Evolutionary conservation across 108 stramenopile species (phyloP).

Genomic region (Halocafeteria seosinensis): DNA sequence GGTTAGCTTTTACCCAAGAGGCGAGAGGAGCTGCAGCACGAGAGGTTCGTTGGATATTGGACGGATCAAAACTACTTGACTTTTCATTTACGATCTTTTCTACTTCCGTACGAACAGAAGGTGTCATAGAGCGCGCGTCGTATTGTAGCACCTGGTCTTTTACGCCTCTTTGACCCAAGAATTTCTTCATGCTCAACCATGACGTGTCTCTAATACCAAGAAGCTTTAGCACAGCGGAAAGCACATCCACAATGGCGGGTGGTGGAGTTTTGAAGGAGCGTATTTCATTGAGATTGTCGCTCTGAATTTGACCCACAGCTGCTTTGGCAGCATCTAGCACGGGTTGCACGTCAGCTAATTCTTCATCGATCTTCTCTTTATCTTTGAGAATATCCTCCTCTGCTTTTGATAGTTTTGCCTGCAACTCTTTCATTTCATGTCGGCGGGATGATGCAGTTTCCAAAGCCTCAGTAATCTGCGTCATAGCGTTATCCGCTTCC

Average conservation of each 20-base stretch:
- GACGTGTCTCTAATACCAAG: conserved; percentile 37
- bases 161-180: conserved; percentile 39
- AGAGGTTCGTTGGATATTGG: conserved; percentile 32
- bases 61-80: conserved; percentile 28
- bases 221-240: conserved; percentile 38
- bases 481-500: conserved; percentile 42
- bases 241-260: conserved; percentile 34
- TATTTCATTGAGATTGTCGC: conserved; percentile 39
- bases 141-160: conserved; percentile 45
- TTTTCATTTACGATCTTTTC: conserved; percentile 29
- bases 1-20: conserved; percentile 44
- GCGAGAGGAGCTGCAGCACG: conserved; percentile 44
- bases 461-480: conserved; percentile 41
- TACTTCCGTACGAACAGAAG: conserved; percentile 30
- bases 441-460: conserved; percentile 25
- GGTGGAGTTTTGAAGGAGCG: conserved; percentile 40
- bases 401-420: conserved; percentile 16
- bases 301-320: conserved; percentile 38
- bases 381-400: conserved; percentile 28
- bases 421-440: conserved; percentile 29
- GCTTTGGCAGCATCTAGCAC: conserved; percentile 38
- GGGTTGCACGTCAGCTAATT: conserved; percentile 34
- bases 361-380: conserved; percentile 35
- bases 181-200: conserved; percentile 42
- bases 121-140: conserved; percentile 31